Base-by-base conservation (phyloP, 805 yeast genomes). In the Candida dajiaensis region DNA sequence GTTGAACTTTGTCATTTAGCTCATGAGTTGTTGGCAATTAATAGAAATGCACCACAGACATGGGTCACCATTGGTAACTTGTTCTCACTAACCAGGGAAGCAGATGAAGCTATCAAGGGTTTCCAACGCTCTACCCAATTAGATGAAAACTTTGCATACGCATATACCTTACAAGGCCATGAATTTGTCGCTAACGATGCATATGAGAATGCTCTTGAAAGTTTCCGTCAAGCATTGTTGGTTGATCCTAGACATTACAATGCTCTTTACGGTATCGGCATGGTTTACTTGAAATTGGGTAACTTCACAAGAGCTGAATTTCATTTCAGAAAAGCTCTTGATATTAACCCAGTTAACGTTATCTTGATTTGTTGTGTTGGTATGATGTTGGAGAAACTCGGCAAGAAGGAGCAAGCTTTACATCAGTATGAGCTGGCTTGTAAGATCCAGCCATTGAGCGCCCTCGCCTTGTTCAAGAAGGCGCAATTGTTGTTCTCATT, bases 221-320 rank as follows among this genome's bases (percentile, higher is more conserved):
- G 88, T 50, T 94, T 89, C 73, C 67, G 96, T 33, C 72, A 74
- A 51, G 95, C 97, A 4, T 71, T 94, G 40, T 69, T 83, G 21
- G 73, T 82, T 38, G 96, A 92, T 58, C 74, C 83, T 41, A 73
- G 89, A 47, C 97, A 89, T 62, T 94, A 90, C 65, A 94, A 92
- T 65, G 97, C 98, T 0, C 80, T 90, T 58, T 94, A 94, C 59
- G 99, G 99, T 23, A 77, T 94, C 47, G 99, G 98, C 8, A 89
- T 89, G 92, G 95, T 89, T 25, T 85, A 83, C 62, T 76, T 89
- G 63, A 87, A 89, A 58, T 68, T 89, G 44, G 98, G 97, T 6
- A 89, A 88, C 56, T 81, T 81, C 58, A 80, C 77, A 39, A 80
- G 81, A 56, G 97, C 98, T 1, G 90, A 89, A 57, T 78, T 80